Evolutionary conservation across 495 filamentous ascomycete species (phyloP), one percentile per base, ranked within the genome.

Genomic region (Umbilicaria muhlenbergii): DNA sequence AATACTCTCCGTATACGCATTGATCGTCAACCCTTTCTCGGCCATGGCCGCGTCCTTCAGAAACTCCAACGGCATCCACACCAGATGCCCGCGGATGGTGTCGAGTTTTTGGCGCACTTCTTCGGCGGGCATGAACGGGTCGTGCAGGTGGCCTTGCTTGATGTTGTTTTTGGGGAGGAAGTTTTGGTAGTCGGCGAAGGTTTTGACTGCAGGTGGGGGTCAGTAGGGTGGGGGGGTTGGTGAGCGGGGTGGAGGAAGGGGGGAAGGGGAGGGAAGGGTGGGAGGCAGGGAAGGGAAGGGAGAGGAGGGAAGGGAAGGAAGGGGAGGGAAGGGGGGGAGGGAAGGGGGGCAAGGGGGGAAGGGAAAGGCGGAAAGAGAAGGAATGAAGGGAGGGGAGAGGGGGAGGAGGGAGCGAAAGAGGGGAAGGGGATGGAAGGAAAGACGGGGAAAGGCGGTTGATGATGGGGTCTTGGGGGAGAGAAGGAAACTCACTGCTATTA

Each of bases 1-100:
- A 39, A 79, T 65, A 62, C 68, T 74, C 67, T 86, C 81, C 0
- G 82, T 87, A 50, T 70, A 75, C 14, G 67, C 59, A 60, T 87
- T 87, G 46, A 87, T 69, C 54, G 77, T 69, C 63, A 87, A 51
- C 0, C 89, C 91, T 53, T 73, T 80, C 65, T 95, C 91, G 0
- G 87, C 89, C 89, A 95, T 91, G 50, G 80, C 69, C 0, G 80
- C 88, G 50, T 94, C 81, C 47, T 69, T 64, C 53, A 95, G 59
- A 54, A 93, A 96, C 34, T 89, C 75, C 50, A 95, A 54, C 38
- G 86, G 88, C 80, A 94, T 85, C 89, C 89, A 95, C 0, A 98
- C 87, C 21, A 98, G 58, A 67, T 95, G 91, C 0, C 89, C 91
- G 58, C 75, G 81, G 55, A 95, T 75, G 49, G 73, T 62, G 54